Conservation (phyloP, 2,329 filamentous ascomycete species). For the Botrytis paeoniae region DNA sequence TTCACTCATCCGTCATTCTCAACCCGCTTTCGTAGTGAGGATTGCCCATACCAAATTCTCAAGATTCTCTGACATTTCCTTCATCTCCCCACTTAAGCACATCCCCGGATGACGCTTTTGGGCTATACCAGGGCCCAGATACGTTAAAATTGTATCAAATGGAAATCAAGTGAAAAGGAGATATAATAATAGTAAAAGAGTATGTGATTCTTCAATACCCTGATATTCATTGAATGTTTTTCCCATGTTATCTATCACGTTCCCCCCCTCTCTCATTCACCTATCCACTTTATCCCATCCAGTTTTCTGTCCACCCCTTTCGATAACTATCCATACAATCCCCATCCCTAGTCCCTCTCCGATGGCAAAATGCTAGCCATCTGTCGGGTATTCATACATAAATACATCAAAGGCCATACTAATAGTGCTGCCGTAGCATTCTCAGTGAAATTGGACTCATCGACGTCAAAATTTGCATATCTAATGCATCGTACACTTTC, state of each 20-base stretch:
- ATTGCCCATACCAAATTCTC: background rate
- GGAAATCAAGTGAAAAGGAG: background rate
- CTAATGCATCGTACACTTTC: background rate
- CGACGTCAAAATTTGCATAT: background rate
- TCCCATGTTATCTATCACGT: background rate
- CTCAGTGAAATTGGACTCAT: background rate
- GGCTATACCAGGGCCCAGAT: background rate
- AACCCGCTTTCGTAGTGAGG: background rate
- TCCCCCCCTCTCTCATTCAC: background rate
- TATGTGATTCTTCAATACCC: background rate
- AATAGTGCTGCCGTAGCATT: background rate
- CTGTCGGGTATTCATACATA: conserved; percentile 1
- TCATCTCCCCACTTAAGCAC: background rate
- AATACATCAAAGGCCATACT: background rate
- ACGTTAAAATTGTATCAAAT: background rate
- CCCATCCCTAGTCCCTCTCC: too few species aligned
- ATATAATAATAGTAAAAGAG: background rate
- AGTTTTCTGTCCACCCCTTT: background rate
- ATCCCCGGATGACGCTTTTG: background rate
- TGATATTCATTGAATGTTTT: background rate
- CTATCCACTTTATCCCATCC: background rate
- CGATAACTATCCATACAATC: background rate
- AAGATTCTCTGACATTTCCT: background rate
- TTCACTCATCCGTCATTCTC: background rate
- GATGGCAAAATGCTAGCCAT: background rate